These are phyloP conservation scores for Eutrema japonicum DNA, from an alignment of 345 rosid species.

Conservation along the genomic window DNA sequence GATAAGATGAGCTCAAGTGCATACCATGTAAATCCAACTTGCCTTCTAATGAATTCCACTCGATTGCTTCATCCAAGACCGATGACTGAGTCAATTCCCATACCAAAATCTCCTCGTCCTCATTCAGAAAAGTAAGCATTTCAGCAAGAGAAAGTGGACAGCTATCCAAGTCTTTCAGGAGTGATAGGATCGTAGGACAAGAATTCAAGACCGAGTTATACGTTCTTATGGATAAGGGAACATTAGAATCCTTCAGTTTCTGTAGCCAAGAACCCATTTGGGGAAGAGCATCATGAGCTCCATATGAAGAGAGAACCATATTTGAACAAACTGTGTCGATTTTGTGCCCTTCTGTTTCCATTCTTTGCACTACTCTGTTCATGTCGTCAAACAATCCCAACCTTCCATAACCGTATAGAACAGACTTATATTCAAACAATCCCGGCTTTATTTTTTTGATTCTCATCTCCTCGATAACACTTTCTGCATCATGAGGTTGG, in stretches of 20 bases:
- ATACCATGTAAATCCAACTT: slow-evolving; percentile 91
- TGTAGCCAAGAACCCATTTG: slow-evolving; percentile 66
- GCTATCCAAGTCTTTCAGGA: slow-evolving; percentile 43
- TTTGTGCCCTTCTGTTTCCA: slow-evolving; percentile 56
- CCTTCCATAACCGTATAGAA: slow-evolving; percentile 68
- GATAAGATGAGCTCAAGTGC: slow-evolving; percentile 72
- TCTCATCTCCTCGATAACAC: slow-evolving; percentile 57
- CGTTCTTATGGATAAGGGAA: slow-evolving; percentile 67
- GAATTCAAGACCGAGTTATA: slow-evolving; percentile 79
- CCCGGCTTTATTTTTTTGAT: slow-evolving; percentile 49
- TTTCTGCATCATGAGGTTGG: slow-evolving; percentile 62
- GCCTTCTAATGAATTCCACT: slow-evolving; percentile 56
- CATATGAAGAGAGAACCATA: slow-evolving; percentile 82
- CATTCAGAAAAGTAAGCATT: slow-evolving; percentile 50
- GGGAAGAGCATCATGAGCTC: slow-evolving; percentile 59
- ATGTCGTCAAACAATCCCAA: slow-evolving; percentile 70
- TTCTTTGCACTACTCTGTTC: slow-evolving; percentile 50
- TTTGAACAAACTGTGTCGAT: slow-evolving; percentile 74
- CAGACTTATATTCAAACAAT: slow-evolving; percentile 56
- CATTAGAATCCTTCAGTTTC: slow-evolving; percentile 51
- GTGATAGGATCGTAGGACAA: slow-evolving; percentile 54
- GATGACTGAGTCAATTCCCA: slow-evolving; percentile 53
- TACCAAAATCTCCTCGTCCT: slow-evolving; percentile 59
- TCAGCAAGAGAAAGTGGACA: slow-evolving; percentile 56
- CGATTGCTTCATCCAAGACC: slow-evolving; percentile 58